phyloP scores from a whole-genome alignment of 345 rosid species.

The Syzygium oleosum region DNA sequence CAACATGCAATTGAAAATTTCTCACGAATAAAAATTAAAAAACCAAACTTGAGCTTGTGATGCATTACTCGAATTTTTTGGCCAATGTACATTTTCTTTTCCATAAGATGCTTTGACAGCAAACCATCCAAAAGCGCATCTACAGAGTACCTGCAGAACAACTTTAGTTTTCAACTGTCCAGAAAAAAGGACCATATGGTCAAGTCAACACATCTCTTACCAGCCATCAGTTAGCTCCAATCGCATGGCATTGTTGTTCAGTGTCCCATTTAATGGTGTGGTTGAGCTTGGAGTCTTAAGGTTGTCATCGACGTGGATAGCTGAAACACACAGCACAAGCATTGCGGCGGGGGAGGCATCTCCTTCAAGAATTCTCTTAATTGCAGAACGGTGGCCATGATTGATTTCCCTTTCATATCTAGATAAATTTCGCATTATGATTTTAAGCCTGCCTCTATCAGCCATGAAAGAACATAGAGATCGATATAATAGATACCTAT shows the following conservation, averaged over 20 bases:
- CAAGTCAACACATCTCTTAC: slow-evolving; percentile 28
- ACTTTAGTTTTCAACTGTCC: background rate
- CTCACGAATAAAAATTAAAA: background rate
- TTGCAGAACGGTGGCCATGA: slow-evolving; percentile 81
- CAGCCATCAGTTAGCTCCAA: slow-evolving; percentile 93
- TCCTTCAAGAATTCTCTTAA: slow-evolving; percentile 84
- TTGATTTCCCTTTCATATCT: slow-evolving; percentile 95
- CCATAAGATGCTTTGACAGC: slow-evolving; percentile 50
- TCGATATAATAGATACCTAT: slow-evolving; percentile 44
- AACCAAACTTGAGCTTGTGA: slow-evolving; percentile 2
- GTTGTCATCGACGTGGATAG: slow-evolving; percentile 23
- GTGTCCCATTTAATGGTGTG: slow-evolving; percentile 22
- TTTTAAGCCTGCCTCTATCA: slow-evolving; percentile 5
- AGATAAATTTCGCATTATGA: slow-evolving; percentile 9
- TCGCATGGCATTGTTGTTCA: slow-evolving; percentile 28
- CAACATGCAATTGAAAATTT: slow-evolving; percentile 10
- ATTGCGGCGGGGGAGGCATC: slow-evolving; percentile 65
- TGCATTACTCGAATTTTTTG: slow-evolving; percentile 81
- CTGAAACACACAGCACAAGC: slow-evolving; percentile 75
- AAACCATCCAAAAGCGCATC: slow-evolving; percentile 59
- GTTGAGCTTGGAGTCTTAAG: slow-evolving; percentile 19
- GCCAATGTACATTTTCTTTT: slow-evolving; percentile 74
- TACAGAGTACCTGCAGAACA: slow-evolving; percentile 62
- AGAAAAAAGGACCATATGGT: background rate
- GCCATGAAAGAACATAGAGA: slow-evolving; percentile 1